Evolutionary conservation across 306 rosid genomes (phyloP).

Genomic region (Cicer pinnatifidum): DNA sequence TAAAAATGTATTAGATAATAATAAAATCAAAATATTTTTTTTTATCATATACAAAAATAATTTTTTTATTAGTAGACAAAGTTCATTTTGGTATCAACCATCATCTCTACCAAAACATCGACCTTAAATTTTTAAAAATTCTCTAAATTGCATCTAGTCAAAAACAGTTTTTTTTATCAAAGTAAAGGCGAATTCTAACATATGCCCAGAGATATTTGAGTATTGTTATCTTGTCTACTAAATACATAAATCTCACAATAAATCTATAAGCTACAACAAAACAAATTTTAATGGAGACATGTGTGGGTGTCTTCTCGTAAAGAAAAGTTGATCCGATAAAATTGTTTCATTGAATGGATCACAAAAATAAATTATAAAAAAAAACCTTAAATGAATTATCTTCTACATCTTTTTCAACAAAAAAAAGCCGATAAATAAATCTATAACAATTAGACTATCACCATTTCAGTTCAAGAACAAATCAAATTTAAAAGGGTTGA

Average conservation of each 20-base stretch:
- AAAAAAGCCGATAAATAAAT: not conserved
- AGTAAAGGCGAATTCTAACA: no score
- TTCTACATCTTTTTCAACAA: not conserved
- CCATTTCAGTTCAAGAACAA: not conserved
- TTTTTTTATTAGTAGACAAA: no score
- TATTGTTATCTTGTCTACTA: not conserved
- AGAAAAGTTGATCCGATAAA: not conserved
- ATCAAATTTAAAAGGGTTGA: not conserved
- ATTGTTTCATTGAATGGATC: not conserved
- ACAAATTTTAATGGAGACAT: not conserved
- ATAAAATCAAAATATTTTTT: no score
- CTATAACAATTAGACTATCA: not conserved
- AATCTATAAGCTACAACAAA: not conserved
- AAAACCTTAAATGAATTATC: not conserved
- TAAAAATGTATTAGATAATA: no score
- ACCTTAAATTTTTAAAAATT: no score
- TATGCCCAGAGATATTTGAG: no score
- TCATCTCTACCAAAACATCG: no score
- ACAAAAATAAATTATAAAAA: not conserved
- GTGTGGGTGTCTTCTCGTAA: not conserved
- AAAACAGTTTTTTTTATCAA: no score
- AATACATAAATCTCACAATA: not conserved
- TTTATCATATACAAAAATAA: no score
- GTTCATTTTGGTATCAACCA: no score
- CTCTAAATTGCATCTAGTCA: no score